phyloP scores from a whole-genome alignment of 352 stramenopile genomes.

The Phytophthora aleatoria region DNA sequence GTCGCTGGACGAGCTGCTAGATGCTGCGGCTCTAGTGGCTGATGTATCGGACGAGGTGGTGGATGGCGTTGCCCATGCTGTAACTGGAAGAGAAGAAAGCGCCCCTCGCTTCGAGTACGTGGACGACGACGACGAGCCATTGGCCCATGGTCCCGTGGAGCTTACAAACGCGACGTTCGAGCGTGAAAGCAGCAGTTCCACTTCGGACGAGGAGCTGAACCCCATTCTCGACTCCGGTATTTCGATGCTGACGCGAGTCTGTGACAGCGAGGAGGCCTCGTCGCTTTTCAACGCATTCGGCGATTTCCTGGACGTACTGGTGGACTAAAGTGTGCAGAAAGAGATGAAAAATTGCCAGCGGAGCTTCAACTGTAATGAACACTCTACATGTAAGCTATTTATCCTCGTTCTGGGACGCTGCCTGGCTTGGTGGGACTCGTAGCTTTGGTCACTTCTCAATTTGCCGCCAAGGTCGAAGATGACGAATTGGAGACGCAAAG shows the following conservation, averaged over 20 bases:
- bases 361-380: constrained; percentile 8
- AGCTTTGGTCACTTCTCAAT: not conserved
- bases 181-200: constrained; percentile 12
- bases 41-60: constrained; percentile 70
- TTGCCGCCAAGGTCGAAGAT: not conserved
- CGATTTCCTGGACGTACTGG: constrained; percentile 70
- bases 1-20: constrained; percentile 66
- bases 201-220: constrained; percentile 29
- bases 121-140: constrained; percentile 22
- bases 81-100: constrained; percentile 15
- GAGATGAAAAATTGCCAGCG: not conserved
- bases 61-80: constrained; percentile 30
- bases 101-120: constrained; percentile 44
- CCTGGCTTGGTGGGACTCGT: too few relatives aligned
- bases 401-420: too few relatives aligned
- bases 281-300: constrained; percentile 75
- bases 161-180: constrained; percentile 30
- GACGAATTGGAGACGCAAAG: too few relatives aligned
- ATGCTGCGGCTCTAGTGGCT: constrained; percentile 55
- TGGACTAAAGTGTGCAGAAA: constrained; percentile 41
- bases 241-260: constrained; percentile 57
- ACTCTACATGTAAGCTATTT: too few relatives aligned
- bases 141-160: not conserved
- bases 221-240: constrained; percentile 51
- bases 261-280: constrained; percentile 62